These are phyloP conservation scores for Brassica carinata DNA, from an alignment of 345 rosid genomes.

Conservation along the genomic window DNA sequence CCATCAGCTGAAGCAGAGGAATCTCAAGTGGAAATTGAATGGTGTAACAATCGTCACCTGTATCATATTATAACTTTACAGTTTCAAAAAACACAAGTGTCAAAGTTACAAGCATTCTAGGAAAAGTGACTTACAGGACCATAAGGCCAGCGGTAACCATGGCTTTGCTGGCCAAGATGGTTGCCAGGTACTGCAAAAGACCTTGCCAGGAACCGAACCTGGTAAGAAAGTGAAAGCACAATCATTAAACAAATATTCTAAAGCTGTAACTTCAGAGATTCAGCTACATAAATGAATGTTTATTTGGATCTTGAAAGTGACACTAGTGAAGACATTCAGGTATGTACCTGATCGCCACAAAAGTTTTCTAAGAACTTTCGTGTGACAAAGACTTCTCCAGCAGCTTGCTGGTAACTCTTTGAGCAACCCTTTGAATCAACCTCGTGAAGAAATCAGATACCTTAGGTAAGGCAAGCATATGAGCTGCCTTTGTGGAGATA, in stretches of 20 bases:
- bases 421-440: slow-evolving; percentile 90
- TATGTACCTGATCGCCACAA: slow-evolving; percentile 87
- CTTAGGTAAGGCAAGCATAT: slow-evolving; percentile 86
- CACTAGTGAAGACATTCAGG: neutral
- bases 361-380: slow-evolving; percentile 88
- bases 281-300: neutral
- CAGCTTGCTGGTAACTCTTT: slow-evolving; percentile 94
- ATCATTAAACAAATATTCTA: neutral
- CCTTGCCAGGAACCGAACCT: slow-evolving; percentile 96
- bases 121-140: slow-evolving; percentile 78
- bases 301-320: neutral
- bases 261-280: neutral
- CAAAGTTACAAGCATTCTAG: neutral
- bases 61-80: slow-evolving; percentile 11
- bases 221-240: neutral
- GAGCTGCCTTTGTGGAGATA: slow-evolving; percentile 81
- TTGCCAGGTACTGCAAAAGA: slow-evolving; percentile 94
- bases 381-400: slow-evolving; percentile 85
- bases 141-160: slow-evolving; percentile 98
- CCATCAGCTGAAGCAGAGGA: slow-evolving; percentile 96
- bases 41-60: slow-evolving; percentile 97
- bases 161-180: slow-evolving; percentile 96
- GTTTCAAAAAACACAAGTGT: neutral
- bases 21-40: slow-evolving; percentile 95
- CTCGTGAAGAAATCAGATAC: slow-evolving; percentile 84